Evolutionary conservation across 108 stramenopile genomes (phyloP).

Genomic region (Ochromonas danica): DNA sequence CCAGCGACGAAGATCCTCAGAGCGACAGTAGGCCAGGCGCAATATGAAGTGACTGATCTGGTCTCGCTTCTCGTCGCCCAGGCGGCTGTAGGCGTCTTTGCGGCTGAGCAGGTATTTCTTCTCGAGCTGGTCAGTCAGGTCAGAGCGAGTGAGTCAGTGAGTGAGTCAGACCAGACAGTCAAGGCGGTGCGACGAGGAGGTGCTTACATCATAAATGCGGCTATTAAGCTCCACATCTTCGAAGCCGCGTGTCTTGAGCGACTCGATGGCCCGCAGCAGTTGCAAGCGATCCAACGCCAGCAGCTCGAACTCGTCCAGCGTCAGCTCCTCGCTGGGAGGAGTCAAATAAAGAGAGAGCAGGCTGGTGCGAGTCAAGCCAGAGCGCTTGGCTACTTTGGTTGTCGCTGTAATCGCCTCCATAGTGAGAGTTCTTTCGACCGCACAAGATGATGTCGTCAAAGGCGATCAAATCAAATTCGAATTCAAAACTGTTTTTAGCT

Average conservation of each 20-base stretch:
- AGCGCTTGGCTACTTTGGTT: too few relatives aligned
- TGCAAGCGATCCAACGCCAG: constrained; percentile 57
- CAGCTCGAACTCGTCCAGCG: constrained; percentile 60
- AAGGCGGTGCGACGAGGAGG: constrained; percentile 26
- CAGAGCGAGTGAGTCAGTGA: neutral
- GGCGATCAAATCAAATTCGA: too few relatives aligned
- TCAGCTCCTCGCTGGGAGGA: constrained; percentile 50
- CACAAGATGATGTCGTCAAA: too few relatives aligned
- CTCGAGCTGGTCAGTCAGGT: neutral
- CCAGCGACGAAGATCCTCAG: constrained; percentile 59
- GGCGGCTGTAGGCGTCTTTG: neutral
- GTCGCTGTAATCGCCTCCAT: too few relatives aligned
- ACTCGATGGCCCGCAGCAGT: constrained; percentile 86
- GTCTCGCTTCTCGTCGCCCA: constrained; percentile 50
- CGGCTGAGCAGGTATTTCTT: neutral
- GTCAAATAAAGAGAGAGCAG: neutral
- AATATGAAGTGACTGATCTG: constrained; percentile 90
- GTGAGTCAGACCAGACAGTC: neutral
- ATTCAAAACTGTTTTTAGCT: too few relatives aligned
- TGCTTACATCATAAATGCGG: constrained; percentile 31
- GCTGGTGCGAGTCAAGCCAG: too few relatives aligned
- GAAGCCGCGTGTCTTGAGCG: constrained; percentile 70
- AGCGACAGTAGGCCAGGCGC: constrained; percentile 83
- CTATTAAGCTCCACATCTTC: constrained; percentile 42
- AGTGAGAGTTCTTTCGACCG: too few relatives aligned